Conservation (phyloP, 305 asterid genomes). For the Lippia alba region DNA sequence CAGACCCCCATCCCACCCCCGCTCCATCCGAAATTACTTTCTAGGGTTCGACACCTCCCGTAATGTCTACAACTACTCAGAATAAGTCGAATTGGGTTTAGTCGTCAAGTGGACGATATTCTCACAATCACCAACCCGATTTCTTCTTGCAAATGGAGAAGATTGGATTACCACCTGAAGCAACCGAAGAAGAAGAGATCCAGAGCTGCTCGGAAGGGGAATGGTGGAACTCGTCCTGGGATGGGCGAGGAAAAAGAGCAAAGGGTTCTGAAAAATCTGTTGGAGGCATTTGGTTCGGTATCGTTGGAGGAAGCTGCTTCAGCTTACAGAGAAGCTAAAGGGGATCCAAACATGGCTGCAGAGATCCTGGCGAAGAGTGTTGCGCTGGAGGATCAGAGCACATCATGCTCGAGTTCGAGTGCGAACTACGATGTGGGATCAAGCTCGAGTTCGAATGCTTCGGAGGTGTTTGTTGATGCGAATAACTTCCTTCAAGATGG, state of each 20-base stretch:
- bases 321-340: conserved; percentile 52
- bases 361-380: conserved; percentile 44
- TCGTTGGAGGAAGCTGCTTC: conserved; percentile 61
- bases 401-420: conserved; percentile 68
- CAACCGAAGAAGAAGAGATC: conserved; percentile 73
- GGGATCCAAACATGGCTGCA: conserved; percentile 58
- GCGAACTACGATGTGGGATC: conserved; percentile 54
- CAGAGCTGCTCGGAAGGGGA: conserved; percentile 42
- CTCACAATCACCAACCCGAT: background rate
- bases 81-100: too few species aligned
- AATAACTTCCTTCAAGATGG: conserved; percentile 43
- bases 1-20: background rate
- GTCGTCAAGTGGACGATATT: background rate
- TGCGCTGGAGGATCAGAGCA: conserved; percentile 67
- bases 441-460: conserved; percentile 53
- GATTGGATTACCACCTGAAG: conserved; percentile 27
- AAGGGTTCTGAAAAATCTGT: conserved; percentile 39
- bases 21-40: background rate
- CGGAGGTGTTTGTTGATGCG: conserved; percentile 46
- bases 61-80: background rate
- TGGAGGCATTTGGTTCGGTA: conserved; percentile 52
- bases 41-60: background rate
- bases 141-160: background rate
- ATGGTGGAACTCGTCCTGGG: conserved; percentile 28
- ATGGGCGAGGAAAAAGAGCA: conserved; percentile 35